Percentiles rank a stretch among this genome's conserved stretches.
Evolutionary conservation across 495 filamentous ascomycete genomes (phyloP).

Genomic region (Tuber aestivum): DNA sequence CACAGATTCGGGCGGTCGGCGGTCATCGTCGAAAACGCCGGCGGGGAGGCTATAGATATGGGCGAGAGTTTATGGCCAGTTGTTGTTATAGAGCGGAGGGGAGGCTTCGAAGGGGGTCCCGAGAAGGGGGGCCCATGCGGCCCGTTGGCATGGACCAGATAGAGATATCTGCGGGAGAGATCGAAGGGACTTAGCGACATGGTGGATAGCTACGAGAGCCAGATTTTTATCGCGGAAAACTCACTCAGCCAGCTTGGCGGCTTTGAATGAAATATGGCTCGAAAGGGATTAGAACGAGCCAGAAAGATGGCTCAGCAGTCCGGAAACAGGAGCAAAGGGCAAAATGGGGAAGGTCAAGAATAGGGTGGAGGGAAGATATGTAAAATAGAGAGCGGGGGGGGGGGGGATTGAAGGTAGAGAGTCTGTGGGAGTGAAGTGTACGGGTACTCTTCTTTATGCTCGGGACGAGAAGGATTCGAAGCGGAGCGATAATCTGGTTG

Average conservation of each 20-base stretch:
- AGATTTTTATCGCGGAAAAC: background rate
- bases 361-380: background rate
- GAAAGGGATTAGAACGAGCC: background rate
- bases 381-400: background rate
- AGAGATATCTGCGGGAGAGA: slow-evolving; percentile 25
- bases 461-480: background rate
- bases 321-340: background rate
- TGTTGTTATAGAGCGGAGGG: slow-evolving; percentile 31
- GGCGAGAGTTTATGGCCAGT: slow-evolving; percentile 28
- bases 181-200: slow-evolving; percentile 3
- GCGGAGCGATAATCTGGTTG: background rate
- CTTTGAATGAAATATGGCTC: background rate
- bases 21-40: slow-evolving; percentile 40
- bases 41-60: slow-evolving; percentile 22
- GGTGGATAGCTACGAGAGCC: background rate
- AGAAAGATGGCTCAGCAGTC: background rate
- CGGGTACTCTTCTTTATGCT: background rate
- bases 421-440: background rate
- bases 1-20: slow-evolving; percentile 31
- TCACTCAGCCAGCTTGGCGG: slow-evolving; percentile 25
- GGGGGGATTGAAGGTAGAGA: background rate
- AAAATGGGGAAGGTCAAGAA: background rate
- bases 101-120: slow-evolving; percentile 28
- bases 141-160: slow-evolving; percentile 38
- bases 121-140: slow-evolving; percentile 39